Base-by-base conservation (phyloP, 2,329 filamentous ascomycete genomes). In the Coniella vitis region DNA sequence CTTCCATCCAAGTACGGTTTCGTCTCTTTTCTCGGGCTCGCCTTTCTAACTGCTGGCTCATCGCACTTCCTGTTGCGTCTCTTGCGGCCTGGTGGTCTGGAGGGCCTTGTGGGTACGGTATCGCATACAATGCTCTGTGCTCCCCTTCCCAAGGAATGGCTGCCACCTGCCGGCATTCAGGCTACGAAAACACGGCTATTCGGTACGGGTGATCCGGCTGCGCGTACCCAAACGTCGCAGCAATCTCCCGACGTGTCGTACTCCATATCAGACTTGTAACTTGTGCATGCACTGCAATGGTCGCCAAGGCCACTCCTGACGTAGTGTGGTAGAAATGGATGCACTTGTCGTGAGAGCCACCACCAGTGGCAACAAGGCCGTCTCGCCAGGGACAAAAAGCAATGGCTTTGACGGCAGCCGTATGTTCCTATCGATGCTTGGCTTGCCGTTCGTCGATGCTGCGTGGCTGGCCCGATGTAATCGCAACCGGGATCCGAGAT, bases 301-400 rank as follows among this genome's bases (percentile, higher is more conserved):
- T 94, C 2, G 91, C 90, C 25, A 98, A 76, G 51, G 83, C 83
- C 2, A 88, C 81, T 4, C 91, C 93, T 0, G 90, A 90, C 17
- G 77, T 76, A 1, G 88, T 86, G 65, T 97, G 90, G 66, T 86
- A 96, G 70, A 98, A 98, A 67, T 95, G 90, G 50, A 98, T 95
- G 64, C 89, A 89, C 58, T 89, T 88, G 69, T 98, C 91, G 60
- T 94, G 95, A 39, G 87, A 91, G 20, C 93, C 93, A 35, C 93
- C 91, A 3, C 93, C 90, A 1, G 91, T 94, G 13, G 93, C 93
- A 35, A 98, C 68, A 4, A 98, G 75, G 3, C 85, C 86, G 20
- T 86, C 80, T 49, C 91, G 86, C 91, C 90, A 98, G 0, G 93
- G 91, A 55, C 91, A 95, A 66, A 97, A 97, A 2, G 93, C 90